Conservation (phyloP, 192 early-diverging fungal species). For the Linderina pennispora region DNA sequence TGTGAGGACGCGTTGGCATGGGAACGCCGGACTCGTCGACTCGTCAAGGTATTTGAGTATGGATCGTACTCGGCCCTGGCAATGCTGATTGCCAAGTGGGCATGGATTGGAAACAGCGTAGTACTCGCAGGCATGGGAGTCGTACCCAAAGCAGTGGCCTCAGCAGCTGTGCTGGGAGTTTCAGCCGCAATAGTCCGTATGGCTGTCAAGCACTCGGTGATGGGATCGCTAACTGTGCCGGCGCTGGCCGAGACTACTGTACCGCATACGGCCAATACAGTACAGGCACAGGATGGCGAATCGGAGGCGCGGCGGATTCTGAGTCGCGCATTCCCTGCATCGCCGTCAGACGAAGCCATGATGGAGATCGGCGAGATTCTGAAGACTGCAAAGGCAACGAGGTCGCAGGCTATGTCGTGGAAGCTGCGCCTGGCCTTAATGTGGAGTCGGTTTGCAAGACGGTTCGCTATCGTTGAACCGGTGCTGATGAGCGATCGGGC, state of each 20-base stretch:
- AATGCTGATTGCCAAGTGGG: constrained; percentile 9
- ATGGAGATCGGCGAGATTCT: constrained; percentile 26
- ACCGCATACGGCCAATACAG: not conserved
- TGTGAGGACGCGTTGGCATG: constrained; percentile 7
- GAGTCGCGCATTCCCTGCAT: constrained; percentile 33
- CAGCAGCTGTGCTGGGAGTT: not conserved
- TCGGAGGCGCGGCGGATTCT: constrained; percentile 13
- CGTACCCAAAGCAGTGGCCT: not conserved
- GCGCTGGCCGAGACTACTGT: not conserved
- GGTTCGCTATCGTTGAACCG: constrained; percentile 25
- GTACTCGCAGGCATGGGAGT: not conserved
- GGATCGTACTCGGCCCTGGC: constrained; percentile 7
- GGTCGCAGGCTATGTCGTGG: constrained; percentile 13
- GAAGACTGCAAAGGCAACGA: not conserved
- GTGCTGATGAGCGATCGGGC: constrained; percentile 17
- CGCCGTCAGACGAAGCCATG: constrained; percentile 25
- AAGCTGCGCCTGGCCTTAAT: constrained; percentile 20
- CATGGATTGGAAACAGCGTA: constrained; percentile 10
- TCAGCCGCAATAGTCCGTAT: constrained; percentile 5
- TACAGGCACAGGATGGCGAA: not conserved
- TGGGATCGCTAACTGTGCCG: constrained; percentile 21
- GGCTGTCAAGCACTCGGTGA: constrained; percentile 18
- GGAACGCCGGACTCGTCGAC: constrained; percentile 6
- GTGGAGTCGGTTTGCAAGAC: constrained; percentile 30
- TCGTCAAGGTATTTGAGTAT: constrained; percentile 19